phyloP scores from a whole-genome alignment of 257 asterid genomes.

The Verbascum thapsus region DNA sequence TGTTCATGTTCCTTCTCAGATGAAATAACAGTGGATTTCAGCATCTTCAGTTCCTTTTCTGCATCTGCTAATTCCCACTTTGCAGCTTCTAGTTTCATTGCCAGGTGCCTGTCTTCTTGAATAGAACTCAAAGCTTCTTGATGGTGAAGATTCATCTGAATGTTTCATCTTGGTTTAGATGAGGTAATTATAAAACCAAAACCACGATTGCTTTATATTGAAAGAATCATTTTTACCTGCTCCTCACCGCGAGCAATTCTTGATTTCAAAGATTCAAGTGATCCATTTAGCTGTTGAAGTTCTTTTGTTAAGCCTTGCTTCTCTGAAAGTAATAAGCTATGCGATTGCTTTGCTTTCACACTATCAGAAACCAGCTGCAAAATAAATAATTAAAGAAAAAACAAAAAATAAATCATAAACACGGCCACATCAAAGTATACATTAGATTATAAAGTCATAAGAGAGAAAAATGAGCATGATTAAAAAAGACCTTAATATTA shows the following conservation, averaged over 20 bases:
- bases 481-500: slow-evolving; percentile 72
- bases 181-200: slow-evolving; percentile 25
- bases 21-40: slow-evolving; percentile 65
- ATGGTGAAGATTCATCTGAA: slow-evolving; percentile 74
- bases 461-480: not conserved
- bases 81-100: slow-evolving; percentile 58
- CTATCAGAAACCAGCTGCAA: slow-evolving; percentile 95
- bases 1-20: slow-evolving; percentile 91
- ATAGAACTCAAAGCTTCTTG: slow-evolving; percentile 59
- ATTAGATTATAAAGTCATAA: slow-evolving; percentile 1
- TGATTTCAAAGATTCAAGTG: slow-evolving; percentile 62
- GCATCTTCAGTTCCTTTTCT: slow-evolving; percentile 93
- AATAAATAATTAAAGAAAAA: slow-evolving; percentile 29
- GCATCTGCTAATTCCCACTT: slow-evolving; percentile 88
- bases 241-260: slow-evolving; percentile 72
- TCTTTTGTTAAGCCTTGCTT: slow-evolving; percentile 64
- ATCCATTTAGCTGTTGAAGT: slow-evolving; percentile 60
- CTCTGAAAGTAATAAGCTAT: slow-evolving; percentile 62
- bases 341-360: slow-evolving; percentile 90
- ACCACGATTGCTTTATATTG: slow-evolving; percentile 9
- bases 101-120: slow-evolving; percentile 73
- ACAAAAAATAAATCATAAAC: slow-evolving; percentile 15
- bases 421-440: slow-evolving; percentile 24
- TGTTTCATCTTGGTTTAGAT: slow-evolving; percentile 30
- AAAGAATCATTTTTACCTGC: slow-evolving; percentile 53